Percentiles rank a stretch among this genome's conserved stretches.
Evolutionary conservation across 2,329 filamentous ascomycete genomes (phyloP).

Genomic region (Penicillium sp.): DNA sequence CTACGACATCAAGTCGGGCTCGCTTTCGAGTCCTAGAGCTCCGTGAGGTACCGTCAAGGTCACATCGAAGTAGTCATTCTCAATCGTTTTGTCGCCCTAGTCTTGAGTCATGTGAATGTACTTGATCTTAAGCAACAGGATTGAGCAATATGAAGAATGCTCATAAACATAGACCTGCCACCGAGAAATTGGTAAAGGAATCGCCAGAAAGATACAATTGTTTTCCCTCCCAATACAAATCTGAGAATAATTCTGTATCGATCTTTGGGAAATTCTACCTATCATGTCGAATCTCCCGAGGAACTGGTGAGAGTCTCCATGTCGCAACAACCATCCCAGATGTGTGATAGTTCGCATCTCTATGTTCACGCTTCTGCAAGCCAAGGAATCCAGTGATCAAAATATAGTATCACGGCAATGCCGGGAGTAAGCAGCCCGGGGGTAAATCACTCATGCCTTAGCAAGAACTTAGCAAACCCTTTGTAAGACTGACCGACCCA

Average conservation of each 20-base stretch:
- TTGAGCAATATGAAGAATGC: not conserved
- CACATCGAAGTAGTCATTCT: no score
- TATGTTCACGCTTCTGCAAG: not conserved
- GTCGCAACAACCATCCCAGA: not conserved
- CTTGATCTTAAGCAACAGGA: not conserved
- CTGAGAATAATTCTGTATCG: not conserved
- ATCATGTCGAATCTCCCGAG: not conserved
- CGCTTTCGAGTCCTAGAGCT: not conserved
- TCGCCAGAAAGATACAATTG: no score
- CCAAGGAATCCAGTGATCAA: not conserved
- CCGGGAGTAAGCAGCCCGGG: not conserved
- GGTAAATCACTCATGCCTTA: no score
- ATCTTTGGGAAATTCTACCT: not conserved
- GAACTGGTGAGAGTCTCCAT: not conserved
- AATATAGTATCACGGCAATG: not conserved
- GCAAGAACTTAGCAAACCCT: constrained; percentile 5
- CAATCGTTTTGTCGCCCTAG: no score
- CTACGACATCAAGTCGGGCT: not conserved
- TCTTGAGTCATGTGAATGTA: no score
- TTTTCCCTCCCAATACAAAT: not conserved
- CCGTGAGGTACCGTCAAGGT: not conserved
- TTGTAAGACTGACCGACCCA: constrained; percentile 6
- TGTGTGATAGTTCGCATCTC: not conserved
- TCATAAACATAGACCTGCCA: not conserved
- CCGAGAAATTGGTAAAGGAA: no score